A percentile compares a stretch with the other conserved stretches of the same genome.
Conservation (phyloP, 306 rosid species). For the Inga leiocalycina region DNA sequence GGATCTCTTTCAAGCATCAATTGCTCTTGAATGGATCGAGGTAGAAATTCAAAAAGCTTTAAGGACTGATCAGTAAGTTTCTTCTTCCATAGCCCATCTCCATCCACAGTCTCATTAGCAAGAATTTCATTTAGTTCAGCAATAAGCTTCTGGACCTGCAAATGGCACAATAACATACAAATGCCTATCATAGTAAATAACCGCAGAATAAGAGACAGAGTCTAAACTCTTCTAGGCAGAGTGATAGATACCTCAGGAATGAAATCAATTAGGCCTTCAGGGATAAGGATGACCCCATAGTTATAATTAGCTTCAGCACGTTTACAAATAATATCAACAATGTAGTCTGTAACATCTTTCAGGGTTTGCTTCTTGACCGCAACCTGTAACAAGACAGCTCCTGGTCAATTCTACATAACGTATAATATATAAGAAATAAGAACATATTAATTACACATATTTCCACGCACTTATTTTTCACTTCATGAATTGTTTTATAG, state of each 20-base stretch:
- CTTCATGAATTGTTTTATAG: neutral
- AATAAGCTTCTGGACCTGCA: conserved; percentile 90
- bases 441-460: neutral
- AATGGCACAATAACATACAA: conserved; percentile 24
- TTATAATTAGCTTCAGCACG: conserved; percentile 85
- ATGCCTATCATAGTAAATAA: neutral
- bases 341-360: conserved; percentile 92
- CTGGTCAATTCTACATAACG: conserved; percentile 21
- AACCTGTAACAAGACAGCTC: conserved; percentile 64
- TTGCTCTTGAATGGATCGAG: conserved; percentile 92
- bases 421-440: neutral
- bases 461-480: neutral
- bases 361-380: conserved; percentile 86
- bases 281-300: conserved; percentile 95
- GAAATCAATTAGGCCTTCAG: conserved; percentile 98
- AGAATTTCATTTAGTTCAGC: conserved; percentile 95
- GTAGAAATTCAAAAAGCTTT: conserved; percentile 85
- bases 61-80: conserved; percentile 81
- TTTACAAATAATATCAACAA: conserved; percentile 76
- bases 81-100: conserved; percentile 84
- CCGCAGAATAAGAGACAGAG: conserved; percentile 3
- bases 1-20: conserved; percentile 99
- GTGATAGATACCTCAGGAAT: conserved; percentile 83
- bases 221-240: conserved; percentile 11
- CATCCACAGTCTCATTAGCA: conserved; percentile 78